Evolutionary conservation across 2,329 filamentous ascomycete genomes (phyloP), one percentile per base, ranked within the genome.

Genomic region (Fusarium buharicum): DNA sequence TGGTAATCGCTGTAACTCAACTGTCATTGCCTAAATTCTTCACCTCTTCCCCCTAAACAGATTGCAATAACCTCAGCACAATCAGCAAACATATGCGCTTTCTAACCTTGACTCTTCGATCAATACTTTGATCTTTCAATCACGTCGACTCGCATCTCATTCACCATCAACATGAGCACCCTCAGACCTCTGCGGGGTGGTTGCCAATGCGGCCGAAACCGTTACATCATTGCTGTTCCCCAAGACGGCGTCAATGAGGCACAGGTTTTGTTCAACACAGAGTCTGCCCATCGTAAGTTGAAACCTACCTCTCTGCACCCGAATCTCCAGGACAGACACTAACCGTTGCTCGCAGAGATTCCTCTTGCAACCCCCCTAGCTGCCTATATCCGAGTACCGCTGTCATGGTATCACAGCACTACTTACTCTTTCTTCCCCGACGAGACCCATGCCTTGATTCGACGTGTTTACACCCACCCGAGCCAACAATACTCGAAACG

Each of bases 191-290:
- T 96, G 54, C 86, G 84, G 64, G 93, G 93, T 70, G 86, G 88
- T 64, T 97, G 93, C 79, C 88, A 90, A 49, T 97, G 93, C 75
- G 92, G 93, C 54, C 87, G 93, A 59, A 96, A 95, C 72, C 84
- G 88, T 72, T 97, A 96, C 77, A 82, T 87, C 55, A 86, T 97
- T 66, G 78, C 85, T 40, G 82, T 94, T 20, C 92, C 92, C 2
- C 74, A 80, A 17, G 76, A 82, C 67, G 79, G 84, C 36, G 76
- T 79, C 34, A 78, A 86, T 30, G 77, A 83, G 46, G 86, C 88
- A 14, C 83, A 87, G 66, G 86, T 96, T 18, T 85, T 92, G 61
- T 95, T 96, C 73, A 89, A 92, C 75, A 87, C 88, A 33, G 85
- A 86, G 56, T 80, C 82, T 52, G 79, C 82, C 34, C 90, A 91